These are phyloP conservation scores for Staphylotrichum longicolle DNA, from an alignment of 495 filamentous ascomycete species.

Conservation along the genomic window DNA sequence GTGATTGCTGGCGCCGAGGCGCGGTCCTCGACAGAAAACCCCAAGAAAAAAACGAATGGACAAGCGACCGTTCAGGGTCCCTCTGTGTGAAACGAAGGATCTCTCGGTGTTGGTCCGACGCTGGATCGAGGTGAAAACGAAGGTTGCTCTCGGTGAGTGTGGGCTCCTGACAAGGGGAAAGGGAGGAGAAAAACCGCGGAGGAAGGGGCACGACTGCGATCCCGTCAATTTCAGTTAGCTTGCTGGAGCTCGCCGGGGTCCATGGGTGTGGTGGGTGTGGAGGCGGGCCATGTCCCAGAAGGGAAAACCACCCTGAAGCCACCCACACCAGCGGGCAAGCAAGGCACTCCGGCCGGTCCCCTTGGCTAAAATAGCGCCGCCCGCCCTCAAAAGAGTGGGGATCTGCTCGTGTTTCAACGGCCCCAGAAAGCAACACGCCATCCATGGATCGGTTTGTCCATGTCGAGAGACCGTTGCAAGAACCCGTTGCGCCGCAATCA, in stretches of 20 bases:
- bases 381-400: no score
- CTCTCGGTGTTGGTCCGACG: background rate
- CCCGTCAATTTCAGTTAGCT: background rate
- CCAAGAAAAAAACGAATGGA: constrained; percentile 14
- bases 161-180: constrained; percentile 1
- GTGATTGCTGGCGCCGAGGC: background rate
- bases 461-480: no score
- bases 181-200: background rate
- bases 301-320: no score
- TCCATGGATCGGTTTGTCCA: no score
- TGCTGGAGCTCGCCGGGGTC: background rate
- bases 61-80: constrained; percentile 13
- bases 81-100: constrained; percentile 11
- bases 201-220: background rate
- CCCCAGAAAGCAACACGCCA: no score
- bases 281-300: no score
- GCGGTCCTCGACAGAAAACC: background rate
- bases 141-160: background rate
- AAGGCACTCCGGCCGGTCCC: no score
- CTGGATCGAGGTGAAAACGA: constrained; percentile 1
- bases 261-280: no score
- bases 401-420: no score
- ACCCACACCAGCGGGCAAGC: no score
- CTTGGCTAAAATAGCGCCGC: no score
- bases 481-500: no score